These are phyloP conservation scores for Stachybotrys chartarum DNA, from an alignment of 2,329 filamentous ascomycete species.

Conservation along the genomic window DNA sequence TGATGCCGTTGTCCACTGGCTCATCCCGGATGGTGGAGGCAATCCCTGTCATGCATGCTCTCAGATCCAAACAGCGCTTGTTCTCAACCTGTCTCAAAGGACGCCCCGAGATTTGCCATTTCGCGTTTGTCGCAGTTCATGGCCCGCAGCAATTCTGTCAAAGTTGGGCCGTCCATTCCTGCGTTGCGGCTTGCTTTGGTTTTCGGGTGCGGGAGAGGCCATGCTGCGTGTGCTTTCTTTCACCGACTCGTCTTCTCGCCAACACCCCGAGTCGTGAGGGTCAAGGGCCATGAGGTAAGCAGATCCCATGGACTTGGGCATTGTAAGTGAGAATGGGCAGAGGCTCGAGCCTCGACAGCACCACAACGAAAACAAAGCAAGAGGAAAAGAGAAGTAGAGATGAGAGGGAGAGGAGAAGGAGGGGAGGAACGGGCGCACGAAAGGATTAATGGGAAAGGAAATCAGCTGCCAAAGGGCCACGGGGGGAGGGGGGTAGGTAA, in stretches of 20 bases:
- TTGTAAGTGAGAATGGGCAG: neutral
- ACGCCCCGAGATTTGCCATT: neutral
- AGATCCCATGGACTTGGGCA: neutral
- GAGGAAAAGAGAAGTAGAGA: conserved; percentile 13
- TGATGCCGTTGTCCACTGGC: neutral
- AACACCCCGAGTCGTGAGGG: conserved; percentile 4
- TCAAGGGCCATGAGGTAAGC: neutral
- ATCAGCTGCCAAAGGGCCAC: conserved; percentile 19
- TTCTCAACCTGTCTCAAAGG: conserved; percentile 4
- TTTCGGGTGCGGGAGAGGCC: too few relatives aligned
- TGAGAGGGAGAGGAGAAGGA: conserved; percentile 5
- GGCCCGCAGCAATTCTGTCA: neutral
- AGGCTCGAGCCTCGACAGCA: neutral
- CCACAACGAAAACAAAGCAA: neutral
- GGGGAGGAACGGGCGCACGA: conserved; percentile 10
- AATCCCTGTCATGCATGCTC: conserved; percentile 19
- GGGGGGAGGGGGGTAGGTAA: conserved; percentile 29
- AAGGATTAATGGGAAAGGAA: conserved; percentile 11
- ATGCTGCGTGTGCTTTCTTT: too few relatives aligned
- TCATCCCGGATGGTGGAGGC: conserved; percentile 15
- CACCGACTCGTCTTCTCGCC: conserved; percentile 3
- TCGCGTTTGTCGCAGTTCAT: neutral
- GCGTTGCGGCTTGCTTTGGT: neutral
- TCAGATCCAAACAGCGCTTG: conserved; percentile 16
- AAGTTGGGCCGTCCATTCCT: neutral